These are phyloP conservation scores for Bipolaris sorokiniana DNA, from an alignment of 2,329 filamentous ascomycete species.

Conservation along the genomic window DNA sequence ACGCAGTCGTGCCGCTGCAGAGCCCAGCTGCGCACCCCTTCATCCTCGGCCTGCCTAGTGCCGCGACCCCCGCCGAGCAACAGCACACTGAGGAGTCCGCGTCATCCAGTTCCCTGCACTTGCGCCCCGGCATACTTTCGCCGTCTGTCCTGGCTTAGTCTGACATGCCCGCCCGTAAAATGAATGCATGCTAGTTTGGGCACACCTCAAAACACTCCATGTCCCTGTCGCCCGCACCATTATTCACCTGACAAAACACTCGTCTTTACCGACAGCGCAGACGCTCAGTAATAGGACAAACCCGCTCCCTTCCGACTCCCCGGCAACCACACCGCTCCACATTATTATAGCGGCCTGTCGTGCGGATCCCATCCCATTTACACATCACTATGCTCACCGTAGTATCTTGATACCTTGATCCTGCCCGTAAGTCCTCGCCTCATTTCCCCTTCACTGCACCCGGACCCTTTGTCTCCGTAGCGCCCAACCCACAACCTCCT, in stretches of 20 bases:
- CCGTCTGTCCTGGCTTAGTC: conserved; percentile 27
- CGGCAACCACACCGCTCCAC: conserved; percentile 39
- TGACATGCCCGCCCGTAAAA: conserved; percentile 20
- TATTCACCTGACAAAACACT: conserved; percentile 30
- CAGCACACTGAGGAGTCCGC: conserved; percentile 22
- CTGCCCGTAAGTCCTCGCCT: conserved; percentile 45
- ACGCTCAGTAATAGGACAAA: conserved; percentile 35
- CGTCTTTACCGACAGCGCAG: conserved; percentile 35
- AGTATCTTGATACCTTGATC: conserved; percentile 29
- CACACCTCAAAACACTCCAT: conserved; percentile 37
- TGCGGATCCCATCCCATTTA: conserved; percentile 31
- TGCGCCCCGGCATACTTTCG: conserved; percentile 23
- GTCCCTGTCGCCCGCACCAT: conserved; percentile 34
- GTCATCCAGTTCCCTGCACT: conserved; percentile 41
- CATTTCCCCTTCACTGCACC: conserved; percentile 37
- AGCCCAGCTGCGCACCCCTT: background rate
- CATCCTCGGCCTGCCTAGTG: background rate
- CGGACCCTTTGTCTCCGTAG: conserved; percentile 42
- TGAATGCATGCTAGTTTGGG: conserved; percentile 26
- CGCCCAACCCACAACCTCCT: conserved; percentile 28
- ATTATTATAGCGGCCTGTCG: conserved; percentile 30
- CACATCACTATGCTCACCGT: conserved; percentile 32
- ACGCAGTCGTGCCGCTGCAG: background rate
- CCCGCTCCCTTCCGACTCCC: conserved; percentile 42
- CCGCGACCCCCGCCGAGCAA: conserved; percentile 30